Percentiles rank a stretch among this genome's conserved stretches.
phyloP scores from a whole-genome alignment of 805 yeast species.

The Tetrapisispora phaffii region DNA sequence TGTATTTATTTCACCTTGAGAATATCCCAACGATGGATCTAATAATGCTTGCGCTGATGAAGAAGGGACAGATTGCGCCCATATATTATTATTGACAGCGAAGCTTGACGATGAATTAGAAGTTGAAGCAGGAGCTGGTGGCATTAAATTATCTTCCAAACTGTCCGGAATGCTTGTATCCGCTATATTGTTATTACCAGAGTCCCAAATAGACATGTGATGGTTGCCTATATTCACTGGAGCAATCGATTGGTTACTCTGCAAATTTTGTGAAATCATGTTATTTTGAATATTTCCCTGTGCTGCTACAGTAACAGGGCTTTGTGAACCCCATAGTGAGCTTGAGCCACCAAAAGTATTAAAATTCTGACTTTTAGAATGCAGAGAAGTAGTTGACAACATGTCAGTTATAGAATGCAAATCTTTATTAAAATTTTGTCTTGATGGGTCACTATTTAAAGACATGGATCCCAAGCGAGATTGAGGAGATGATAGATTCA shows the following conservation, averaged over 20 bases:
- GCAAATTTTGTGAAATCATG: neutral
- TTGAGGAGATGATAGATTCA: neutral
- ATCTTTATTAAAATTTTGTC: slow-evolving; percentile 19
- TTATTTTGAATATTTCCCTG: neutral
- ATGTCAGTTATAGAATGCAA: slow-evolving; percentile 20
- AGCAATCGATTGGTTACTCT: neutral
- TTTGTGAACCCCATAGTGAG: slow-evolving; percentile 15
- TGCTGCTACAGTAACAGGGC: neutral
- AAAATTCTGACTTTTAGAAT: slow-evolving; percentile 5
- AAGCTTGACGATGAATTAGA: neutral
- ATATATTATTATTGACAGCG: neutral
- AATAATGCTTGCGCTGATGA: neutral
- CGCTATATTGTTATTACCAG: neutral
- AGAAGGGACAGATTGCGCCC: neutral
- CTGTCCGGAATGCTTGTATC: neutral
- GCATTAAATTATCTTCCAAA: neutral
- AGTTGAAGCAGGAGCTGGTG: neutral
- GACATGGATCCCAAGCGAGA: slow-evolving; percentile 2
- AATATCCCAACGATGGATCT: neutral
- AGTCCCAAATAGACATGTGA: slow-evolving; percentile 25
- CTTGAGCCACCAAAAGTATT: slow-evolving; percentile 4
- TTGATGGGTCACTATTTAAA: slow-evolving; percentile 6
- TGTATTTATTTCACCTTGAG: neutral
- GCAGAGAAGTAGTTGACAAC: slow-evolving; percentile 19
- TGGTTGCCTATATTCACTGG: slow-evolving; percentile 1